Evolutionary conservation across 2,329 filamentous ascomycete species (phyloP).

Genomic region (Hypoxylon sp.): DNA sequence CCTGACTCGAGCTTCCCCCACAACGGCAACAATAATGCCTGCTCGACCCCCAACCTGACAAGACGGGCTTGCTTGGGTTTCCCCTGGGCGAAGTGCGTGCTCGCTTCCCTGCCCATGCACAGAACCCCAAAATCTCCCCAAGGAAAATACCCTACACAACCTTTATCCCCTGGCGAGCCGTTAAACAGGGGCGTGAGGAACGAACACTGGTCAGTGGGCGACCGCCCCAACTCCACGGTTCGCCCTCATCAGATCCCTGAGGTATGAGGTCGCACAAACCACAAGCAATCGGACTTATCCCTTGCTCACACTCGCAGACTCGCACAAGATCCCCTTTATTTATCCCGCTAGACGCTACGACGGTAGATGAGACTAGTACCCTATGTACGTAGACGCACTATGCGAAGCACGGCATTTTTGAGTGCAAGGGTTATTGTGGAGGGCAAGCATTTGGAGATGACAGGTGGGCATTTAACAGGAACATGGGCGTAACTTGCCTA

Average conservation of each 20-base stretch:
- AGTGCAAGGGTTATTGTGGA: conserved; percentile 36
- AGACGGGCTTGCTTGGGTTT: conserved; percentile 28
- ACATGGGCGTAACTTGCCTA: conserved; percentile 12
- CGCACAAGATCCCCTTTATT: conserved; percentile 46
- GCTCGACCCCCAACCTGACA: conserved; percentile 40
- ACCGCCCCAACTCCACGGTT: conserved; percentile 46
- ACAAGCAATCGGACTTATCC: conserved; percentile 45
- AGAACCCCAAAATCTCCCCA: conserved; percentile 41
- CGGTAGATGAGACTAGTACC: conserved; percentile 38
- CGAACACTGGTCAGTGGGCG: conserved; percentile 34
- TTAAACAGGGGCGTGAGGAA: conserved; percentile 37
- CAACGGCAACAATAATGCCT: conserved; percentile 43
- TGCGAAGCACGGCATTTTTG: conserved; percentile 46
- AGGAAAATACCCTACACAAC: conserved; percentile 25
- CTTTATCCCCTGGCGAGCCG: conserved; percentile 31
- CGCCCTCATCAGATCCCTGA: conserved; percentile 45
- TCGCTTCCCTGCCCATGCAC: conserved; percentile 43
- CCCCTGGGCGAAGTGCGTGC: conserved; percentile 42
- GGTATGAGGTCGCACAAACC: conserved; percentile 45
- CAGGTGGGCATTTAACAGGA: conserved; percentile 23
- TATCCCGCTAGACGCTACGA: conserved; percentile 40
- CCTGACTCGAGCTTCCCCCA: conserved; percentile 41
- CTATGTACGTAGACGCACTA: conserved; percentile 34
- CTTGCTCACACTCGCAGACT: conserved; percentile 46
- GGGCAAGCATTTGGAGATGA: conserved; percentile 31